These are phyloP conservation scores for Rhamnella rubrinervis DNA, from an alignment of 331 rosid species.

Conservation along the genomic window DNA sequence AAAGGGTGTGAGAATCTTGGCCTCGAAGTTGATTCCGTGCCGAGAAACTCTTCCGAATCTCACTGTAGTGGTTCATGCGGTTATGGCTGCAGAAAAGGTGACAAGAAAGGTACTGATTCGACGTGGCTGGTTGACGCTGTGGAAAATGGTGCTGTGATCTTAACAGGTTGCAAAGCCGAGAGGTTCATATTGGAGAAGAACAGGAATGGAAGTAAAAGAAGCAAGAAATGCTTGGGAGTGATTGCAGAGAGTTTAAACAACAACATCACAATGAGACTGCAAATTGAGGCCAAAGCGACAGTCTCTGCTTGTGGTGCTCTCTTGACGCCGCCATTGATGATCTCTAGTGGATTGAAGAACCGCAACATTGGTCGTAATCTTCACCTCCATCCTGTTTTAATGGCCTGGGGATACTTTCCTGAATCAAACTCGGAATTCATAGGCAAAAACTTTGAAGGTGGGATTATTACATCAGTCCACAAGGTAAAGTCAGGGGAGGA, in stretches of 20 bases:
- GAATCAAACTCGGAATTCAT: constrained; percentile 46
- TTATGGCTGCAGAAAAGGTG: constrained; percentile 68
- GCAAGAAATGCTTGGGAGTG: constrained; percentile 69
- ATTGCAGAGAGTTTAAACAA: constrained; percentile 44
- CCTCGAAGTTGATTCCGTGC: constrained; percentile 58
- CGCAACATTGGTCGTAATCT: constrained; percentile 70
- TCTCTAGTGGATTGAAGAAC: constrained; percentile 71
- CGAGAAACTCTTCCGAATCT: constrained; percentile 58
- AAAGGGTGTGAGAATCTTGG: constrained; percentile 75
- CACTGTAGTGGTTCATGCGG: constrained; percentile 81
- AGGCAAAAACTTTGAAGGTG: constrained; percentile 79
- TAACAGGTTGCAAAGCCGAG: constrained; percentile 76
- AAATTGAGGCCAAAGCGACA: constrained; percentile 69
- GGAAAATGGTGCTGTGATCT: constrained; percentile 66
- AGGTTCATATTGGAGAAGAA: constrained; percentile 48
- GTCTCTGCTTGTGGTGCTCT: constrained; percentile 87
- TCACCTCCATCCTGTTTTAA: constrained; percentile 80
- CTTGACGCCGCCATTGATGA: constrained; percentile 74
- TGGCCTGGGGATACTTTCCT: constrained; percentile 89
- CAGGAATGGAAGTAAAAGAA: constrained; percentile 30
- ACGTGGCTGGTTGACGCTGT: constrained; percentile 96
- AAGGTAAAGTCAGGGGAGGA: constrained; percentile 42
- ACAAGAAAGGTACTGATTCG: constrained; percentile 67
- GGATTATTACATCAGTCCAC: constrained; percentile 77
- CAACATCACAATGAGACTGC: constrained; percentile 41